Conservation (phyloP, 345 rosid species). For the Boechera retrofracta region DNA sequence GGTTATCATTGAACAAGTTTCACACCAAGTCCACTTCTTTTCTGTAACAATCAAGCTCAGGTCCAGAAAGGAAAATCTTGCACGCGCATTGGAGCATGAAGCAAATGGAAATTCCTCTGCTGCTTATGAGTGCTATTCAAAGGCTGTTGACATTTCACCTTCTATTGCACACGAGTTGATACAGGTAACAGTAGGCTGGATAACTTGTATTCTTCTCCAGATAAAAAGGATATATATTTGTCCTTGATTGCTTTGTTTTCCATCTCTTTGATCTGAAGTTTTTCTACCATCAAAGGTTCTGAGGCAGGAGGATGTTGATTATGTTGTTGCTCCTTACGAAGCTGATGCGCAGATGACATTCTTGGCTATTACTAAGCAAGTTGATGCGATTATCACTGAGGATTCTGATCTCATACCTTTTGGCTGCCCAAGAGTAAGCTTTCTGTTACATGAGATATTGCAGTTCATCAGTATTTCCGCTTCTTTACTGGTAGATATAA, state of each 20-base stretch:
- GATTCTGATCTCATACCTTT: slow-evolving; percentile 98
- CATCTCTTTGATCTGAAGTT: slow-evolving; percentile 14
- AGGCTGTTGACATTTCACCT: slow-evolving; percentile 98
- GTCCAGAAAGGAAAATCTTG: slow-evolving; percentile 84
- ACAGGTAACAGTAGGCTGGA: slow-evolving; percentile 55
- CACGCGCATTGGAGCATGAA: slow-evolving; percentile 85
- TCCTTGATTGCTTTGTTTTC: slow-evolving; percentile 3
- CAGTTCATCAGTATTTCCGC: slow-evolving; percentile 11
- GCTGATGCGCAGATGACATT: slow-evolving; percentile 99
- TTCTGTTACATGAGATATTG: slow-evolving; percentile 10
- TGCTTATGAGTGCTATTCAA: slow-evolving; percentile 90
- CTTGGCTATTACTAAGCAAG: slow-evolving; percentile 80
- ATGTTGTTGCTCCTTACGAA: slow-evolving; percentile 93
- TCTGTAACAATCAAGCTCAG: slow-evolving; percentile 46
- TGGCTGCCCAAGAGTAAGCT: slow-evolving; percentile 95
- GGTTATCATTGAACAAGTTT: slow-evolving; percentile 2
- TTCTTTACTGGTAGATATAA: slow-evolving; percentile 2
- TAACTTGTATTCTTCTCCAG: slow-evolving; percentile 2
- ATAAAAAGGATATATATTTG: not conserved
- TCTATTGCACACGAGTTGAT: slow-evolving; percentile 81
- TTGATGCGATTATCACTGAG: slow-evolving; percentile 90
- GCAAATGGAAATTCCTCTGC: slow-evolving; percentile 79
- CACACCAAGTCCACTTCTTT: not conserved
- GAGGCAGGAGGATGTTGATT: slow-evolving; percentile 70
- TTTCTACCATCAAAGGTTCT: slow-evolving; percentile 62